Base-by-base conservation (phyloP, 2,329 filamentous ascomycete species). In the Boeremia exigua region DNA sequence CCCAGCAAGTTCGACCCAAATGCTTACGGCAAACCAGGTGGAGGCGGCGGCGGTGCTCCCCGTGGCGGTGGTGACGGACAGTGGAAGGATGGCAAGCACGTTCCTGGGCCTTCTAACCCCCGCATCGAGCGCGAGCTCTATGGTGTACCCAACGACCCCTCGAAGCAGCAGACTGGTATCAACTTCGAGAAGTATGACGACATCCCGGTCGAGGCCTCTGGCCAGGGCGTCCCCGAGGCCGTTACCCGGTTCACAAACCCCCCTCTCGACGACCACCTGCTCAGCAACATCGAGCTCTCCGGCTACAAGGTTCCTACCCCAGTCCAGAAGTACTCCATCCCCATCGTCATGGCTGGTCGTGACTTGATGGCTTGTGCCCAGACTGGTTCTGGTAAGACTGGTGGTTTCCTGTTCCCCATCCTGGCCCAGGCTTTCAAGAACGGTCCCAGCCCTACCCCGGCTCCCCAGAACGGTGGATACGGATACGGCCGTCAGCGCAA, bases 131-230 rank as follows among this genome's bases (percentile, higher is more conserved):
- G 93, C 69, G 95, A 99, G 75, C 89, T 99, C 48, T 99, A 97
- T 77, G 95, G 95, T 72, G 83, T 89, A 46, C 82, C 88, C 68
- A 94, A 98, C 77, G 95, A 98, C 74, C 92, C 94, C 61, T 87
- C 89, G 66, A 98, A 97, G 85, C 91, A 96, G 78, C 91, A 96
- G 73, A 97, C 92, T 30, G 95, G 95, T 79, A 98, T 99, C 89
- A 99, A 99, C 86, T 99, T 99, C 77, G 89, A 96, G 82, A 99
- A 99, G 84, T 99, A 99, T 80, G 95, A 99, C 75, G 95, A 99
- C 78, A 99, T 99, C 66, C 95, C 95, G 51, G 95, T 99, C 63
- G 95, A 98, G 81, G 95, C 95, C 62, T 97, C 94, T 58, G 95
- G 95, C 58, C 88, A 92, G 49, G 87, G 96, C 73, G 92, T 98